Percentiles rank a stretch among this genome's conserved stretches.
phyloP scores from a whole-genome alignment of 2,329 filamentous ascomycete genomes.

The Mollisia scopiformis region DNA sequence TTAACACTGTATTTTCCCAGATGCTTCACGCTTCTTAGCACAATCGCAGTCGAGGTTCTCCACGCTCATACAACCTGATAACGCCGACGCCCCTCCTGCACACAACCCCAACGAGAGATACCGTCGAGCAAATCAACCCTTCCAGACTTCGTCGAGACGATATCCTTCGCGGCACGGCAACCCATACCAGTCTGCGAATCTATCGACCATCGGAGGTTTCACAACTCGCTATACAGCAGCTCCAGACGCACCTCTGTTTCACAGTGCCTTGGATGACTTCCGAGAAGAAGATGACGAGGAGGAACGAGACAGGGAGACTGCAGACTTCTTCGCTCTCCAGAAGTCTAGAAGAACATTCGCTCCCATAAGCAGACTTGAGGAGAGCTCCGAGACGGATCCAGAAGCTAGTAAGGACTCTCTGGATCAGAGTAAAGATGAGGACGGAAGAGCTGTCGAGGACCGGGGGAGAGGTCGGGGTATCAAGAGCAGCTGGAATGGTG shows the following conservation, averaged over 20 bases:
- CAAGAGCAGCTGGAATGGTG: slow-evolving; percentile 66
- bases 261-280: slow-evolving; percentile 87
- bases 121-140: slow-evolving; percentile 30
- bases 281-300: slow-evolving; percentile 92
- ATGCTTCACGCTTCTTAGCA: slow-evolving; percentile 94
- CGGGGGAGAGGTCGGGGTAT: slow-evolving; percentile 53
- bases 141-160: slow-evolving; percentile 29
- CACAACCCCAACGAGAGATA: slow-evolving; percentile 40
- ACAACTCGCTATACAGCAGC: slow-evolving; percentile 72
- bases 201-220: slow-evolving; percentile 70
- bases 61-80: slow-evolving; percentile 65
- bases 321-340: slow-evolving; percentile 92
- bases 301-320: slow-evolving; percentile 86
- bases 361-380: slow-evolving; percentile 72
- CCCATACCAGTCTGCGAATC: slow-evolving; percentile 70
- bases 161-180: slow-evolving; percentile 55
- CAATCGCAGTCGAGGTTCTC: slow-evolving; percentile 94
- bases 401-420: slow-evolving; percentile 62
- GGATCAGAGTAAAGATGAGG: slow-evolving; percentile 54
- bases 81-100: slow-evolving; percentile 40
- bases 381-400: slow-evolving; percentile 82
- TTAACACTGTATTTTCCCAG: slow-evolving; percentile 49
- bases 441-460: slow-evolving; percentile 47
- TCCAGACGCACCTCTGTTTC: slow-evolving; percentile 90
- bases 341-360: slow-evolving; percentile 87